These are phyloP conservation scores for Fusarium haematococcum DNA, from an alignment of 2,329 filamentous ascomycete genomes.

Conservation along the genomic window DNA sequence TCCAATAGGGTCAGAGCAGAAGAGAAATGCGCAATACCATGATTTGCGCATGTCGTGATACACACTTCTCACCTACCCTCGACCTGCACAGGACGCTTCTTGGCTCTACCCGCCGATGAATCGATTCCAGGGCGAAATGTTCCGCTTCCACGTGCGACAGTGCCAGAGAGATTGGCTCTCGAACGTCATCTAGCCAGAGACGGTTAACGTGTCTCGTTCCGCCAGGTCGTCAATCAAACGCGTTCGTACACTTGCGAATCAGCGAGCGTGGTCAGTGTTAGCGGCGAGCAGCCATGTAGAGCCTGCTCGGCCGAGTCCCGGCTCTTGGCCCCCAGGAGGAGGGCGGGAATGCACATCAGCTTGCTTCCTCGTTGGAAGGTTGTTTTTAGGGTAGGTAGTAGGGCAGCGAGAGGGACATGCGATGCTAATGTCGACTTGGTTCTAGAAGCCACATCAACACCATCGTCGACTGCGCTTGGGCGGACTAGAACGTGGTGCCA, in stretches of 20 bases:
- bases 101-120: not conserved
- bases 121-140: not conserved
- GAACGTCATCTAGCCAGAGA: slow-evolving; percentile 13
- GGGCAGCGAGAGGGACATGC: not conserved
- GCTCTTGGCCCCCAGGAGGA: not conserved
- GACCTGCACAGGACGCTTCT: not conserved
- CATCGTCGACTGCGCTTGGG: not conserved
- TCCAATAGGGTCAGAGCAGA: not conserved
- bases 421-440: not conserved
- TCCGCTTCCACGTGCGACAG: not conserved
- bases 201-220: not conserved
- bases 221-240: not conserved
- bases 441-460: not conserved
- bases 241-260: slow-evolving; percentile 23
- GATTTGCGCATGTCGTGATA: not conserved
- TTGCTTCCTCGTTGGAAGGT: not conserved
- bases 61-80: not conserved
- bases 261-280: slow-evolving; percentile 17
- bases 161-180: not conserved
- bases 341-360: not conserved
- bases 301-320: slow-evolving; percentile 35
- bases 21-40: not conserved
- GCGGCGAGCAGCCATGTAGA: slow-evolving; percentile 24
- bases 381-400: not conserved
- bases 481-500: not conserved